Evolutionary conservation across 371 early-diverging fungal species (phyloP), one percentile per base, ranked within the genome.

Genomic region (Mucor circinelloides): DNA sequence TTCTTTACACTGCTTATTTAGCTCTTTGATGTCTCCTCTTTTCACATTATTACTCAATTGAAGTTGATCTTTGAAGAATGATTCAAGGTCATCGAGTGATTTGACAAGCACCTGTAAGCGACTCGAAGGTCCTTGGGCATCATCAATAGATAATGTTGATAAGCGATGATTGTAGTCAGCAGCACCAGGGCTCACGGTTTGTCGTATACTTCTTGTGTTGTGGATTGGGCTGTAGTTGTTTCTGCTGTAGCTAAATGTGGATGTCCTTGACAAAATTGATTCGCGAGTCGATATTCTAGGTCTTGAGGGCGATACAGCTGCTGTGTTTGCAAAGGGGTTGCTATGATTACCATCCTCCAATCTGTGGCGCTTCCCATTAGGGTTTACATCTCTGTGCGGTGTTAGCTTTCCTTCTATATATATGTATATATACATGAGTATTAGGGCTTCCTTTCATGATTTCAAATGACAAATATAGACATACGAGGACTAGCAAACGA

Each of bases 181-280:
- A 36, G 4, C 59, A 6, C 36, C 6, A 36, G 38, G 13, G 2
- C 28, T 25, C 23, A 31, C 19, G 9, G 27, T 25, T 12, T 31
- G 13, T 3, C 27, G 19, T 31, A 10, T 48, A 21, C 10, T 10
- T 48, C 21, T 4, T 48, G 21, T 48, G 25, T 23, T 48, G 25
- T 23, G 19, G 48, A 21, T 6, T 19, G 48, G 48, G 3, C 23
- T 48, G 3, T 48, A 21, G 48, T 21, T 48, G 21, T 50, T 25
- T 10, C 50, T 13, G 30, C 6, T 28, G 30, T 31, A 25, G 30
- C 21, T 34, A 30, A 23, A 19, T 10, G 40, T 38, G 8, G 44
- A 27, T 6, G 66, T 21, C 2, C 59, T 34, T n/a, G 66, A 66
- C 6, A 59, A 13, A 17, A 58, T 59, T 15, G 66, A 66, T 36